Conservation (phyloP, 345 rosid genomes). For the Camelina neglecta region DNA sequence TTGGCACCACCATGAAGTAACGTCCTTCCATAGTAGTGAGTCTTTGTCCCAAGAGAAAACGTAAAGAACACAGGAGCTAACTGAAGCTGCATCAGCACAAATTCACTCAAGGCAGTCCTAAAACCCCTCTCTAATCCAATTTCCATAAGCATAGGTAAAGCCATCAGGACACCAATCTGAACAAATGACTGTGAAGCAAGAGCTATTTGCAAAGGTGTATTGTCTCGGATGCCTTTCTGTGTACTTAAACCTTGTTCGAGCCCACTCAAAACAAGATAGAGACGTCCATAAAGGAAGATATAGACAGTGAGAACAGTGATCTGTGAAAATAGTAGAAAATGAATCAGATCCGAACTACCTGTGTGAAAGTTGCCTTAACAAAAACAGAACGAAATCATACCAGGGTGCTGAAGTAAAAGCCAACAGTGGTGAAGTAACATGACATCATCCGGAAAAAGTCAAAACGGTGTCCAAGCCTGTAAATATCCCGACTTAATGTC, state of each 20-base stretch:
- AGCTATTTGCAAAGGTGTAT: slow-evolving; percentile 95
- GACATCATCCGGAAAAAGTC: slow-evolving; percentile 98
- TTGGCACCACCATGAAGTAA: slow-evolving; percentile 98
- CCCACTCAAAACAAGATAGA: slow-evolving; percentile 96
- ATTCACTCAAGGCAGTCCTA: slow-evolving; percentile 93
- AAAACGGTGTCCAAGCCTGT: slow-evolving; percentile 98
- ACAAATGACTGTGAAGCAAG: slow-evolving; percentile 99
- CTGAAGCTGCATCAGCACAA: slow-evolving; percentile 94
- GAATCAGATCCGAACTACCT: slow-evolving; percentile 14
- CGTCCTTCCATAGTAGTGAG: slow-evolving; percentile 96
- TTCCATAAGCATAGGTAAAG: slow-evolving; percentile 99
- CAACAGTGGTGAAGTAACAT: slow-evolving; percentile 96
- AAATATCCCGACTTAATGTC: slow-evolving; percentile 92
- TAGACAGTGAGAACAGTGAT: slow-evolving; percentile 95
- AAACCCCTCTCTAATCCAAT: slow-evolving; percentile 97
- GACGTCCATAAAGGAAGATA: slow-evolving; percentile 98
- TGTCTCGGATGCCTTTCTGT: slow-evolving; percentile 80
- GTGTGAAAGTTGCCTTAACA: slow-evolving; percentile 8
- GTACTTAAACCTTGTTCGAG: slow-evolving; percentile 80
- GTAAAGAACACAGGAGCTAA: slow-evolving; percentile 98
- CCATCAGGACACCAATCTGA: slow-evolving; percentile 95
- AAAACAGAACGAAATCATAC: slow-evolving; percentile 45
- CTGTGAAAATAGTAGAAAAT: slow-evolving; percentile 54
- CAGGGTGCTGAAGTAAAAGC: slow-evolving; percentile 97
- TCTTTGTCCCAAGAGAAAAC: slow-evolving; percentile 98